A percentile compares a stretch with the other conserved stretches of the same genome.
These are phyloP conservation scores for Metrosideros polymorpha DNA, from an alignment of 441 rosid species.

Conservation along the genomic window DNA sequence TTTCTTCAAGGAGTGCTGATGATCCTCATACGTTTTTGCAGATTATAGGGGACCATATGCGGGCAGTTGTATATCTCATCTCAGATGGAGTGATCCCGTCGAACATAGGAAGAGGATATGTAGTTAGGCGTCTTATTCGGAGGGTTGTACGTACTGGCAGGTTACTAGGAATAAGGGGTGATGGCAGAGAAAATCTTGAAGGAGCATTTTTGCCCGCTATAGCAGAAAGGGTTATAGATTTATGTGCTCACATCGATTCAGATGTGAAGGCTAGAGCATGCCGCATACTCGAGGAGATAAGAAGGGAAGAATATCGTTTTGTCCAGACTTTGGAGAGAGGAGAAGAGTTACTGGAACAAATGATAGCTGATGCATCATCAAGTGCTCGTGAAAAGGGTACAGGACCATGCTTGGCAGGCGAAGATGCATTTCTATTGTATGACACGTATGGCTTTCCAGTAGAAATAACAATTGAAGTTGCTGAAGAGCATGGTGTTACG, in stretches of 20 bases:
- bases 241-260: slow-evolving; percentile 60
- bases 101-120: slow-evolving; percentile 91
- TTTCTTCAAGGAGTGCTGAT: background rate
- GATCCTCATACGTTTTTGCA: slow-evolving; percentile 6
- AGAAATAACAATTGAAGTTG: slow-evolving; percentile 80
- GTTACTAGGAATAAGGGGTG: slow-evolving; percentile 70
- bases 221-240: slow-evolving; percentile 72
- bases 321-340: slow-evolving; percentile 90
- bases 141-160: slow-evolving; percentile 86
- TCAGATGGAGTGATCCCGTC: slow-evolving; percentile 92
- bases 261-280: slow-evolving; percentile 49
- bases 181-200: slow-evolving; percentile 39
- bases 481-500: slow-evolving; percentile 62
- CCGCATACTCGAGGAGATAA: slow-evolving; percentile 65
- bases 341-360: slow-evolving; percentile 72
- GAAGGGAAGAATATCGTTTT: slow-evolving; percentile 80
- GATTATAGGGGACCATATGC: slow-evolving; percentile 87
- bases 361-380: slow-evolving; percentile 54
- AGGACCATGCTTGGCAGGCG: slow-evolving; percentile 50
- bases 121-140: slow-evolving; percentile 85
- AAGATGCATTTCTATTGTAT: slow-evolving; percentile 77
- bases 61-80: slow-evolving; percentile 81
- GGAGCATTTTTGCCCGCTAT: slow-evolving; percentile 63
- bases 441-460: slow-evolving; percentile 91
- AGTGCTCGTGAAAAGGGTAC: slow-evolving; percentile 25